Percentiles rank a stretch among this genome's conserved stretches.
Evolutionary conservation across 306 rosid genomes (phyloP).

Genomic region (Bauhinia variegata): DNA sequence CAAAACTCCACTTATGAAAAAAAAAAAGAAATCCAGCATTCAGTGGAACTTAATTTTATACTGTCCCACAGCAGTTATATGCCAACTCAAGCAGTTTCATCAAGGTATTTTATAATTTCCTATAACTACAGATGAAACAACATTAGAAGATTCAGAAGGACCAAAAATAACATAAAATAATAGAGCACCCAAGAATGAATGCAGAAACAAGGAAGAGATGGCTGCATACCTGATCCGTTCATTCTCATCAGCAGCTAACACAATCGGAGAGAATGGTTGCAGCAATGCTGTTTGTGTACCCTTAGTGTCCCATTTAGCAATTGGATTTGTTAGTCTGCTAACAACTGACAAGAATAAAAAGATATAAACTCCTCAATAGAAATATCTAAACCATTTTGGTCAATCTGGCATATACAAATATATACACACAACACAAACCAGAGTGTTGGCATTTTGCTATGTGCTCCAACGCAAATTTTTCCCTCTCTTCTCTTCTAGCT

Average conservation of each 20-base stretch:
- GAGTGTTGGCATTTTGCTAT: conserved; percentile 91
- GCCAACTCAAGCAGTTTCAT: too few relatives aligned
- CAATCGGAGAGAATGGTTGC: conserved; percentile 93
- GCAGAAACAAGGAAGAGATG: too few relatives aligned
- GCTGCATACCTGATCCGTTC: conserved; percentile 89
- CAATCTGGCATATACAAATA: conserved; percentile 1
- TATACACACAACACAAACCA: conserved; percentile 50
- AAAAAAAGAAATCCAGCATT: too few relatives aligned
- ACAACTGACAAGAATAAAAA: conserved; percentile 64
- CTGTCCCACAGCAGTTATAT: too few relatives aligned
- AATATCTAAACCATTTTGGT: neutral
- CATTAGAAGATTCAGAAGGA: too few relatives aligned
- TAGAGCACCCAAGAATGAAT: too few relatives aligned
- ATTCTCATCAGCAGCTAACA: conserved; percentile 91
- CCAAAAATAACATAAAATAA: too few relatives aligned
- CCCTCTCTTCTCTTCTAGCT: conserved; percentile 91
- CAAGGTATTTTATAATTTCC: too few relatives aligned
- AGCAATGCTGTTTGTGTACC: conserved; percentile 79
- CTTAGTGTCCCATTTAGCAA: conserved; percentile 90
- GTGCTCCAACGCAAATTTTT: conserved; percentile 85
- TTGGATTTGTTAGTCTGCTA: conserved; percentile 77
- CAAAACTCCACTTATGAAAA: too few relatives aligned
- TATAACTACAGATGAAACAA: too few relatives aligned
- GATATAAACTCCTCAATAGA: conserved; percentile 27
- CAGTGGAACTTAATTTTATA: too few relatives aligned